These are phyloP conservation scores for Ballota nigra DNA, from an alignment of 257 asterid species.

Conservation along the genomic window DNA sequence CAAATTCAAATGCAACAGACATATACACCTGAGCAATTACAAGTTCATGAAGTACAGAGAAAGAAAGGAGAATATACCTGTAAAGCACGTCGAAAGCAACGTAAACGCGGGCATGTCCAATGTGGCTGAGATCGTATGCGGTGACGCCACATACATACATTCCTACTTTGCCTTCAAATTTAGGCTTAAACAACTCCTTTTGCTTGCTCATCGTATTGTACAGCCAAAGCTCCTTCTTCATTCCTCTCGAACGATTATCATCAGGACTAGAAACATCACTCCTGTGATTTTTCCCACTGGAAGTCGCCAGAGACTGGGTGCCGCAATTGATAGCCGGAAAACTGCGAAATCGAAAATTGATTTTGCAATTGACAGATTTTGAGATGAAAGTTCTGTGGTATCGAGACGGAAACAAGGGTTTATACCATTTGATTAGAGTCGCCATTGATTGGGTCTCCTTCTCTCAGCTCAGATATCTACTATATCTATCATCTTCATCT, in stretches of 20 bases:
- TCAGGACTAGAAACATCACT: neutral
- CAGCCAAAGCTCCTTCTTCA: slow-evolving; percentile 62
- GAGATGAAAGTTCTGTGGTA: slow-evolving; percentile 17
- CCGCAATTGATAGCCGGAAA: slow-evolving; percentile 29
- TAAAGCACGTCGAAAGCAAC: slow-evolving; percentile 84
- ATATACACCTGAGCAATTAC: neutral
- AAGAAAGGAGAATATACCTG: slow-evolving; percentile 43
- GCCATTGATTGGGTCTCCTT: slow-evolving; percentile 29
- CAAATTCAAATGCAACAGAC: slow-evolving; percentile 15
- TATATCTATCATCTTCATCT: neutral
- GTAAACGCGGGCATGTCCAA: slow-evolving; percentile 96
- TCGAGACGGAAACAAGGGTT: slow-evolving; percentile 38
- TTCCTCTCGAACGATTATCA: neutral
- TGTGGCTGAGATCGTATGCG: slow-evolving; percentile 96
- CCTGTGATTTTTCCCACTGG: neutral
- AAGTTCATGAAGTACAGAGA: neutral
- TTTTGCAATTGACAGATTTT: slow-evolving; percentile 18
- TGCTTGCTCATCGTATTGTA: slow-evolving; percentile 81
- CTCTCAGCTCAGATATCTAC: slow-evolving; percentile 8
- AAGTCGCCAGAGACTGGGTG: slow-evolving; percentile 21
- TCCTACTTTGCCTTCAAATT: slow-evolving; percentile 71
- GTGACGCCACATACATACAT: slow-evolving; percentile 98
- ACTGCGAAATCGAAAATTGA: slow-evolving; percentile 31
- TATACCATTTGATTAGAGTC: slow-evolving; percentile 42
- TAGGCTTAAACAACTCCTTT: slow-evolving; percentile 75